Evolutionary conservation across 805 yeast species (phyloP).

Genomic region (Tetrapisispora phaffii): DNA sequence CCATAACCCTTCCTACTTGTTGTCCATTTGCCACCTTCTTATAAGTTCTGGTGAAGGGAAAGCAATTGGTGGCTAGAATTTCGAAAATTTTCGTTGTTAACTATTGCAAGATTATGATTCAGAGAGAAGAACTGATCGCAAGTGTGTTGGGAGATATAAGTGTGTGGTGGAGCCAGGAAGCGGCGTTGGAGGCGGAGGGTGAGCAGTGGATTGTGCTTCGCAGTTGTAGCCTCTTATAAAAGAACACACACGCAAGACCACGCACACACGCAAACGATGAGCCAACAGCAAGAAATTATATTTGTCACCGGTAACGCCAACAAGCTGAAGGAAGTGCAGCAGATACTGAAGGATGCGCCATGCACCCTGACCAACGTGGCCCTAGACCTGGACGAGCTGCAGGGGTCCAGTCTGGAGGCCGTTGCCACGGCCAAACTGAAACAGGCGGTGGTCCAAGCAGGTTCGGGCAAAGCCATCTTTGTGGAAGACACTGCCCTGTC

Average conservation of each 20-base stretch:
- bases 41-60: neutral
- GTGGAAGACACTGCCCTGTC: constrained; percentile 93
- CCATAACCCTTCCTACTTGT: neutral
- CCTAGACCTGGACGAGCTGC: constrained; percentile 82
- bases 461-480: constrained; percentile 64
- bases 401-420: constrained; percentile 69
- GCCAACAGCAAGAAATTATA: constrained; percentile 33
- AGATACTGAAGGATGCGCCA: constrained; percentile 38
- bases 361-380: constrained; percentile 46
- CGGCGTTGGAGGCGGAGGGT: no score
- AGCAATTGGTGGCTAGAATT: neutral
- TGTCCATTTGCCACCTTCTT: neutral
- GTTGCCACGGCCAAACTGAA: constrained; percentile 73
- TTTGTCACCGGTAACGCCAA: constrained; percentile 86
- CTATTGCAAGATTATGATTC: neutral
- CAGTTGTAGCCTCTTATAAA: no score
- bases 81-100: neutral
- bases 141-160: neutral
- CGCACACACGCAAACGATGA: neutral
- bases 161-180: no score
- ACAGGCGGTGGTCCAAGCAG: constrained; percentile 51
- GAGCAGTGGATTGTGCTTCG: neutral
- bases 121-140: neutral
- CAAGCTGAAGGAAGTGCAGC: constrained; percentile 75
- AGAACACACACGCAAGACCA: no score